phyloP scores from a whole-genome alignment of 1,284 basidiomycete genomes.

The Spongiforma sp. region DNA sequence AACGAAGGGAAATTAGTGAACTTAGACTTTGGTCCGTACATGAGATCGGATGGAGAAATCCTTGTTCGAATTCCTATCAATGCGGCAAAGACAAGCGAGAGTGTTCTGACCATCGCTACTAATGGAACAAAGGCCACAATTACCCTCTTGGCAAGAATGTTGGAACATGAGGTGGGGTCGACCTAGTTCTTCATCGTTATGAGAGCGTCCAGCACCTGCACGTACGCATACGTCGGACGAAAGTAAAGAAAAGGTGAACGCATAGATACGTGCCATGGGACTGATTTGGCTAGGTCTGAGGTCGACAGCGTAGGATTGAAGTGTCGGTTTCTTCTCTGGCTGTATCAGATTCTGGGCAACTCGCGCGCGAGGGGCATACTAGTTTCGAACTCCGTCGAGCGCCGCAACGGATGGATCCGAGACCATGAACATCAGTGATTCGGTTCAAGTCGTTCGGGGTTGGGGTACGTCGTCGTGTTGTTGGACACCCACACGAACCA shows the following conservation, averaged over 20 bases:
- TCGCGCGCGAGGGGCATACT: no score
- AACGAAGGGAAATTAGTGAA: no score
- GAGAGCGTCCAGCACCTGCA: conserved; percentile 84
- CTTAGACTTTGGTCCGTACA: no score
- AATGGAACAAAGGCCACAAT: conserved; percentile 99
- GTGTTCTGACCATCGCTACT: conserved; percentile 99
- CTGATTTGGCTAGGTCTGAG: conserved; percentile 95
- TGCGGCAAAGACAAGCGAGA: conserved; percentile 96
- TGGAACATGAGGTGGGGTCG: conserved; percentile 98
- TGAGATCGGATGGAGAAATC: no score
- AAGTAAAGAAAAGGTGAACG: no score
- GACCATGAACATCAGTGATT: no score
- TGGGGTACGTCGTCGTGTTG: no score
- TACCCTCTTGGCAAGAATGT: conserved; percentile 96
- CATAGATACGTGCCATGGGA: conserved; percentile 81
- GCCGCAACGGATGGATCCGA: no score
- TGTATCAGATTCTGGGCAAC: conserved; percentile 97
- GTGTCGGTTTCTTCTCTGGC: conserved; percentile 88
- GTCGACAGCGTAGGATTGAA: conserved; percentile 94
- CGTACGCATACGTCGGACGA: not conserved
- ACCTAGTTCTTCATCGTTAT: conserved; percentile 99
- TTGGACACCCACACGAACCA: no score
- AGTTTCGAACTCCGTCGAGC: no score
- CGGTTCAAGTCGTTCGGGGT: no score
- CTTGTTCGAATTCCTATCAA: conserved; percentile 79